Evolutionary conservation across 306 rosid genomes (phyloP), one percentile per base, ranked within the genome.

Genomic region (Cyamopsis tetragonoloba): DNA sequence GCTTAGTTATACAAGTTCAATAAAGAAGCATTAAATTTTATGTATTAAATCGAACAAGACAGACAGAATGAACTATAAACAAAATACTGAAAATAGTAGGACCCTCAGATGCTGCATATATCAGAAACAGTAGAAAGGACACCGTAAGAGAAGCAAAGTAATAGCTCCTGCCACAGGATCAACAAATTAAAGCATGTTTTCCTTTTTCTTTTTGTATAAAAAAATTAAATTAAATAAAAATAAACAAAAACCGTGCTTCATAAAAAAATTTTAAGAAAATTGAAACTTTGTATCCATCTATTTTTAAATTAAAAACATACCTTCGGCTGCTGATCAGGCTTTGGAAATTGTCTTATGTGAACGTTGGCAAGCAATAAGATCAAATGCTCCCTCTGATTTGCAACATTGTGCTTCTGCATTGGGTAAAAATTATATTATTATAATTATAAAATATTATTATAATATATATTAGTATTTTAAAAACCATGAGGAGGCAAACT

Each of bases 271-370:
- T n/a, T n/a, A n/a, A n/a, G n/a, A 43, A 34, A 59, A 57, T 19
- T 49, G 13, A 62, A 48, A 74, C 42, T 51, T 37, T 6, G 51
- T 20, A 27, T 50, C 28, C 68, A 15, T n/a, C n/a, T n/a, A 37
- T 9, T 19, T 6, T 64, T 46, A 31, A 68, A 18, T 28, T 57
- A 26, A 59, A 58, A 53, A 46, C 87, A 24, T 58, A 93, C 99
- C 99, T 90, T 93, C 15, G 99, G 99, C 68, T 93, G 99, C 68
- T 93, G 99, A 85, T 90, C 99, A 67, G 97, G 93, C 79, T 88
- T 90, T 0, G 96, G 99, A 80, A 93, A 83, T 59, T 88, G 99
- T 51, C 99, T 80, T 70, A 88, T 88, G 81, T 93, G 99, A 75
- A 93, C 99, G 76, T 93, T 93, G 63, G 99, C 99, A 65, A 93